phyloP scores from a whole-genome alignment of 2,329 filamentous ascomycete species.

The Aspergillus brasiliensis region DNA sequence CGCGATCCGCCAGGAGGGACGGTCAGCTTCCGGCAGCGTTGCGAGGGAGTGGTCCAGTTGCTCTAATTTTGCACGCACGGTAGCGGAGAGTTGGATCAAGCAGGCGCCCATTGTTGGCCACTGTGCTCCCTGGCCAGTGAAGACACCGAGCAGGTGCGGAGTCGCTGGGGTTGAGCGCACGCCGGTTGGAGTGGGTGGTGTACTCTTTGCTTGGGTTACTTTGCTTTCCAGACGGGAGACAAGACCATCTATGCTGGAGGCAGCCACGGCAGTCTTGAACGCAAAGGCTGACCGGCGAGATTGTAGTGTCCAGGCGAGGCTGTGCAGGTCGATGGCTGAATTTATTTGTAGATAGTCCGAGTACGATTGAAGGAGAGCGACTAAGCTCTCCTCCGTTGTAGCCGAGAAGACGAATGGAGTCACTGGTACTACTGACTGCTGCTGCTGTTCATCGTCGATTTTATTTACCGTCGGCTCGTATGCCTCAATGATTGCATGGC shows the following conservation, averaged over 20 bases:
- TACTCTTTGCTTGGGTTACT: not conserved
- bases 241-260: not conserved
- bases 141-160: conserved; percentile 11
- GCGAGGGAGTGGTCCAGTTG: conserved; percentile 21
- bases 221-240: no score
- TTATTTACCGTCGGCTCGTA: not conserved
- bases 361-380: not conserved
- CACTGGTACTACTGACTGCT: no score
- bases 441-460: not conserved
- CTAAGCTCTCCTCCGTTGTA: not conserved
- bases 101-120: conserved; percentile 32
- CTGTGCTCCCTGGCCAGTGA: conserved; percentile 22
- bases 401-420: conserved; percentile 15
- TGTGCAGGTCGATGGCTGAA: not conserved
- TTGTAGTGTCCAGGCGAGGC: conserved; percentile 1
- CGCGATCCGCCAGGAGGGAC: no score
- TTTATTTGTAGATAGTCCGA: not conserved
- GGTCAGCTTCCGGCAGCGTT: conserved; percentile 15
- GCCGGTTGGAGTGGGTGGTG: not conserved
- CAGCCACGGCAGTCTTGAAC: not conserved
- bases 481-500: conserved; percentile 15
- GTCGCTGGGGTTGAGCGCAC: not conserved
- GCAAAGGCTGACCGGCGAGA: not conserved
- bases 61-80: conserved; percentile 15
- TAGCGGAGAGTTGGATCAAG: conserved; percentile 16